Percentiles rank a stretch among this genome's conserved stretches.
These are phyloP conservation scores for Mortierella sp. DNA, from an alignment of 371 early-diverging fungal genomes.

Conservation along the genomic window DNA sequence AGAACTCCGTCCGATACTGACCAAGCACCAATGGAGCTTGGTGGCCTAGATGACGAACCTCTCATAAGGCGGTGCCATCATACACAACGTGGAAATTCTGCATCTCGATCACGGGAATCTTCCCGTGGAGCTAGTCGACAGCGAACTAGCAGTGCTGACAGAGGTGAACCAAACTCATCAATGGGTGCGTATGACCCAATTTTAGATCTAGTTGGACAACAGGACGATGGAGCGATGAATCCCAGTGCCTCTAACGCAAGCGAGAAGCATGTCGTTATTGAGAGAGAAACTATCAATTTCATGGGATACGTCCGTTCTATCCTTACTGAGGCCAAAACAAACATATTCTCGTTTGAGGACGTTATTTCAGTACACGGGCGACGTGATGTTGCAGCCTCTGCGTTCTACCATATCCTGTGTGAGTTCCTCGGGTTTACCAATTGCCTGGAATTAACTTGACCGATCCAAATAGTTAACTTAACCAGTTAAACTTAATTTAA, in stretches of 20 bases:
- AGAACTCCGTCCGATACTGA: conserved; percentile 6
- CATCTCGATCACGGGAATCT: conserved; percentile 7
- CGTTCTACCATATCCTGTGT: conserved; percentile 51
- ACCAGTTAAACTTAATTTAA: not conserved
- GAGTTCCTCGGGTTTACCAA: not conserved
- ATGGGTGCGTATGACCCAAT: conserved; percentile 6
- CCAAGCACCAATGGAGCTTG: not conserved
- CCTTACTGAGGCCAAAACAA: conserved; percentile 11
- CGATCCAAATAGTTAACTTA: not conserved
- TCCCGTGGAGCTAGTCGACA: conserved; percentile 1
- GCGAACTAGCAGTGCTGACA: not conserved
- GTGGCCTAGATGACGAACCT: conserved; percentile 1
- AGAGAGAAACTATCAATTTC: conserved; percentile 41
- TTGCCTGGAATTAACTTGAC: not conserved
- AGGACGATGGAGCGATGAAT: not conserved
- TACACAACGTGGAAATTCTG: not conserved
- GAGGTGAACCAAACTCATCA: conserved; percentile 5
- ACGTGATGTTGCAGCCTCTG: conserved; percentile 38
- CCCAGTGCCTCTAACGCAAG: not conserved
- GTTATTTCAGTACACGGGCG: conserved; percentile 23
- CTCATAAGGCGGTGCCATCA: conserved; percentile 8
- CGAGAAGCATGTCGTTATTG: conserved; percentile 16
- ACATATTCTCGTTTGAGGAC: conserved; percentile 25
- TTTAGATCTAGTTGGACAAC: not conserved
- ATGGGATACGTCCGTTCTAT: conserved; percentile 25